Base-by-base conservation (phyloP, 2,329 filamentous ascomycete species). In the Cladophialophora psammophila region DNA sequence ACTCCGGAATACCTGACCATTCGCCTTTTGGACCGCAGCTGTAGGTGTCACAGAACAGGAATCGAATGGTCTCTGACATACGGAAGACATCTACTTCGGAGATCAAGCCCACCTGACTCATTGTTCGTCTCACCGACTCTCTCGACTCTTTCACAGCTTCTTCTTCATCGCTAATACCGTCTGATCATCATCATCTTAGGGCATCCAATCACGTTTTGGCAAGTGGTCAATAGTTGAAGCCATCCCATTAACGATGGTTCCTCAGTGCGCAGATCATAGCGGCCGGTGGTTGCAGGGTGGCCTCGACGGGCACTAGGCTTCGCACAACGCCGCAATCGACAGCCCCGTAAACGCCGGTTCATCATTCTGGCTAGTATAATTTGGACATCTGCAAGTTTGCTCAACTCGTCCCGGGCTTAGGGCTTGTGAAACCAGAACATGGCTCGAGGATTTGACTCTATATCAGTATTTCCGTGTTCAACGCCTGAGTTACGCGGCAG, bases 81-180 rank as follows among this genome's bases (percentile, higher is more conserved):
- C 26, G 10, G n/a, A n/a, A 58, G 15, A 36, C 6, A 26, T 53
- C 18, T 36, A 54, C 13, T 48, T 45, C 20, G 45, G 34, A 50
- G 42, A 45, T 13, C 34, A 45, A 26, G 38, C 42, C 12, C 57
- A 60, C 9, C 20, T 60, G 40, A 60, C 42, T 60, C 42, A 50
- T 34, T 48, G 18, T 45, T 34, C 54, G 45, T 61, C 48, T 61
- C 59, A 61, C 59, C 59, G 59, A 61, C 59, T 53, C 59, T 58
- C 26, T 50, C 10, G 18, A 10, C 26, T 26, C 45, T 50, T 10
- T 18, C 26, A 31, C 10, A 4, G 45, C 45, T 26, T 50, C 42
- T 8, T 48, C 15, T 50, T 7, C 45, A 26, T 50, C 18, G 13
- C 18, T 18, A 50, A 50, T 18, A 5, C 20, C 42, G 9, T 26